Percentiles rank a stretch among this genome's conserved stretches.
Conservation (phyloP, 1,139 yeast species). For the Saccharomyces hybrid region DNA sequence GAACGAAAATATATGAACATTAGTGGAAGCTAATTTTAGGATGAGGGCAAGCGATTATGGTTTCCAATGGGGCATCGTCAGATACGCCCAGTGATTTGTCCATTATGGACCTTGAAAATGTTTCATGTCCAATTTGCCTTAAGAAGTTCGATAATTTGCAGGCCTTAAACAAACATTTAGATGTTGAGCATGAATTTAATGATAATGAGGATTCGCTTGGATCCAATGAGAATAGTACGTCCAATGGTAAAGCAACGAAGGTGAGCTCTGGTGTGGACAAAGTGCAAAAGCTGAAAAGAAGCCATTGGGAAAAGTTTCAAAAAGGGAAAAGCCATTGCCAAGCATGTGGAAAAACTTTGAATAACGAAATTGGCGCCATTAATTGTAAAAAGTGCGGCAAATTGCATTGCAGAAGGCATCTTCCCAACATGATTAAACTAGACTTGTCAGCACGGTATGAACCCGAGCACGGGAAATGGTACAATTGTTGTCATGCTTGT, state of each 20-base stretch:
- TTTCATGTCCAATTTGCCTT: constrained; percentile 62
- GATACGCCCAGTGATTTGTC: background rate
- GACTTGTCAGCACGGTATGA: constrained; percentile 42
- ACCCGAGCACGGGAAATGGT: constrained; percentile 52
- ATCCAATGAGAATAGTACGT: background rate
- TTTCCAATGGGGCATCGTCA: background rate
- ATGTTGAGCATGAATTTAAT: constrained; percentile 49
- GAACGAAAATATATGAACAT: background rate
- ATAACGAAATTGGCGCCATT: constrained; percentile 44
- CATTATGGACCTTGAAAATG: background rate
- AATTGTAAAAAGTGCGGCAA: constrained; percentile 70
- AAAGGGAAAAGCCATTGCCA: constrained; percentile 33
- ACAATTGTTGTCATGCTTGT: constrained; percentile 62
- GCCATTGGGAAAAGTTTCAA: constrained; percentile 58
- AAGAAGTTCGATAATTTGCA: constrained; percentile 50
- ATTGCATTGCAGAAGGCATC: constrained; percentile 60
- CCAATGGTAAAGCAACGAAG: constrained; percentile 9
- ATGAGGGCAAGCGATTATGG: background rate
- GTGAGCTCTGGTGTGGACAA: background rate
- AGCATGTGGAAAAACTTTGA: constrained; percentile 38
- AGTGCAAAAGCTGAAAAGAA: constrained; percentile 35
- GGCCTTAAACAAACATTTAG: constrained; percentile 66
- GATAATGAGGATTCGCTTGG: constrained; percentile 9
- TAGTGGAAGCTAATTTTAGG: background rate
- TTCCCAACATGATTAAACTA: constrained; percentile 44